Evolutionary conservation across 371 early-diverging fungal species (phyloP).

Genomic region (Mucor irregularis): DNA sequence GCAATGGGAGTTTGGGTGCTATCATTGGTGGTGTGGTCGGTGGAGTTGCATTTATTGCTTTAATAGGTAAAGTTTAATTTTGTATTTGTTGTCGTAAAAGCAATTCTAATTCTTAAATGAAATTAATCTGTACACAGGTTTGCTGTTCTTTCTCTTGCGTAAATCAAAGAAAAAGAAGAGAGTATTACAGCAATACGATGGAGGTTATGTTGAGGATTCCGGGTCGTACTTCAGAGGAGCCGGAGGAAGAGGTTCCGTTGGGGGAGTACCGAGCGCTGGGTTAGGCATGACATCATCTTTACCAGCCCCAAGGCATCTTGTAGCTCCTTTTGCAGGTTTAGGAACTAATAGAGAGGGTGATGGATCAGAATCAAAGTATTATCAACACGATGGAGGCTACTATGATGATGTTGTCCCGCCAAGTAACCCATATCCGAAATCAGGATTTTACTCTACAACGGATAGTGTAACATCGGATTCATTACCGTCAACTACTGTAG

Average conservation of each 20-base stretch:
- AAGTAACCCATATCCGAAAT: not conserved
- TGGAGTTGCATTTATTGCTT: conserved; percentile 12
- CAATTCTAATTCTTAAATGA: not conserved
- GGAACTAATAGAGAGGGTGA: not conserved
- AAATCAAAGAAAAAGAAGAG: conserved; percentile 6
- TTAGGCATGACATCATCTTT: conserved; percentile 8
- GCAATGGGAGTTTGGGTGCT: conserved; percentile 5
- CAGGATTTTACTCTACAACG: conserved; percentile 7
- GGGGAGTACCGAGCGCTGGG: too few species aligned
- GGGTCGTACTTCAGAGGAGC: conserved; percentile 2
- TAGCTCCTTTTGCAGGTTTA: conserved; percentile 4
- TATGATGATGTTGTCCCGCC: conserved; percentile 41
- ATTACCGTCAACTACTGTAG: conserved; percentile 9
- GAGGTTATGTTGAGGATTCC: conserved; percentile 3
- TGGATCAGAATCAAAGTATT: conserved; percentile 9
- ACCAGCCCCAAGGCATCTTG: conserved; percentile 12
- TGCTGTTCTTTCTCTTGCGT: conserved; percentile 8
- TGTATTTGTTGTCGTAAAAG: not conserved
- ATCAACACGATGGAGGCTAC: not conserved
- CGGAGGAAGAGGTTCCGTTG: too few species aligned
- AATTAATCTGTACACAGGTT: not conserved
- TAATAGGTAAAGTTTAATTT: conserved; percentile 10
- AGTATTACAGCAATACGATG: not conserved
- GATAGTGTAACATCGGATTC: conserved; percentile 15
- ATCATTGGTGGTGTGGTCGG: conserved; percentile 19